These are phyloP conservation scores for Verticillium longisporum DNA, from an alignment of 2,329 filamentous ascomycete species.

Conservation along the genomic window DNA sequence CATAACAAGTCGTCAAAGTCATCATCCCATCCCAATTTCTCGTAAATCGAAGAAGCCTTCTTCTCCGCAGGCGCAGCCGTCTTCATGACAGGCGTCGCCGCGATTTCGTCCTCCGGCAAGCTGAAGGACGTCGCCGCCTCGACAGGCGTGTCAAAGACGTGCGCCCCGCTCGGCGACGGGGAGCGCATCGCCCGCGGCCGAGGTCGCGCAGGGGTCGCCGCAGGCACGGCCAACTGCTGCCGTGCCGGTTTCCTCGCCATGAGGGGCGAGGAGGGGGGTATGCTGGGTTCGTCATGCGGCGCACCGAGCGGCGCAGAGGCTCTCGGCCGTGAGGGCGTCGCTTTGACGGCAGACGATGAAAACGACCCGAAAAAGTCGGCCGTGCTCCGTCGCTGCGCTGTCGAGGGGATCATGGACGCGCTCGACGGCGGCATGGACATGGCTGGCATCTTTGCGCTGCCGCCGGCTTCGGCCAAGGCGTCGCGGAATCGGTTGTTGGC, in stretches of 20 bases:
- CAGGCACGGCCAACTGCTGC: background rate
- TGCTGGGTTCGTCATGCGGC: conserved; percentile 16
- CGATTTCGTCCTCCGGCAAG: conserved; percentile 9
- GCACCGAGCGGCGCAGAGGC: background rate
- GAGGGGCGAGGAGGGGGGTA: conserved; percentile 29
- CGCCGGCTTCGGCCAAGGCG: conserved; percentile 27
- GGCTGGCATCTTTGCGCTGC: conserved; percentile 4
- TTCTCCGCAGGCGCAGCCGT: conserved; percentile 12
- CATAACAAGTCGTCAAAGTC: conserved; percentile 42
- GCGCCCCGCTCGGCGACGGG: conserved; percentile 4
- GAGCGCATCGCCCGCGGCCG: background rate
- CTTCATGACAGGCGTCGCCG: conserved; percentile 5
- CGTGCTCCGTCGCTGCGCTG: conserved; percentile 25
- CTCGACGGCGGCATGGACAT: conserved; percentile 27
- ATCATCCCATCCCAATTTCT: conserved; percentile 52
- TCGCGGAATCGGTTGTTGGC: conserved; percentile 48
- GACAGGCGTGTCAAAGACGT: conserved; percentile 30
- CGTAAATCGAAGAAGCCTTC: conserved; percentile 38
- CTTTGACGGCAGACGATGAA: conserved; percentile 11
- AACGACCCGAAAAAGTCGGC: conserved; percentile 19
- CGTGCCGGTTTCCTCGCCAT: conserved; percentile 16
- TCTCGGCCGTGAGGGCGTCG: conserved; percentile 8
- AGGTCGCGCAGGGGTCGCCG: background rate
- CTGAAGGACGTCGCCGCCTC: conserved; percentile 16
- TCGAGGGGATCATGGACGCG: conserved; percentile 33